Evolutionary conservation across 164 flowering plant genomes (phyloP).

Genomic region (Protea cynaroides): DNA sequence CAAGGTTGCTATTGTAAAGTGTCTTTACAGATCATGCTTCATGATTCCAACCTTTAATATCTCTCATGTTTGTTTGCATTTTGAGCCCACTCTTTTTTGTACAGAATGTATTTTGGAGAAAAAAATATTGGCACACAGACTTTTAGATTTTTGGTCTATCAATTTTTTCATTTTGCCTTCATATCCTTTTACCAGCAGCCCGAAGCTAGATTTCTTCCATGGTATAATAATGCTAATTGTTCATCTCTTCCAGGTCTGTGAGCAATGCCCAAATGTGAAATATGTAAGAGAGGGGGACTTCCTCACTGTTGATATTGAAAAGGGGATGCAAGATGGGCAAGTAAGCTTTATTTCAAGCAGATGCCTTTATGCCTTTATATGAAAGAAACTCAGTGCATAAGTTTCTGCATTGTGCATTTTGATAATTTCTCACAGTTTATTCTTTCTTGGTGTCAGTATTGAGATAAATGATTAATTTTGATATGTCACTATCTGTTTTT

Average conservation of each 20-base stretch:
- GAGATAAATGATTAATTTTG: neutral
- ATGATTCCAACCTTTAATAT: too few species aligned
- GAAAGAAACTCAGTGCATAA: too few species aligned
- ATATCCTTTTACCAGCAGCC: conserved; percentile 1
- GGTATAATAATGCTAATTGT: neutral
- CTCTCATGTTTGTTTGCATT: too few species aligned
- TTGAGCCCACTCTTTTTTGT: neutral
- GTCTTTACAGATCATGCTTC: too few species aligned
- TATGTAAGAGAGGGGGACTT: conserved; percentile 87
- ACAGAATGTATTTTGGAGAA: neutral
- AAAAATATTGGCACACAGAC: neutral
- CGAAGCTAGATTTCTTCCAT: neutral
- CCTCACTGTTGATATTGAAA: conserved; percentile 95
- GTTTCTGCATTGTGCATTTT: too few species aligned
- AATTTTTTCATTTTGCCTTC: neutral
- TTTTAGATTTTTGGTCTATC: neutral
- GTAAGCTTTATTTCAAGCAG: conserved; percentile 37
- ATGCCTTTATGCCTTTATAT: neutral
- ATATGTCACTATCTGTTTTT: neutral
- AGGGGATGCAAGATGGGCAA: conserved; percentile 97
- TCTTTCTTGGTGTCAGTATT: neutral
- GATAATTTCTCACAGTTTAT: neutral
- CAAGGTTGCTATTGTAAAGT: neutral
- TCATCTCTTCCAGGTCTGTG: conserved; percentile 66
- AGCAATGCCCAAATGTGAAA: conserved; percentile 91